Percentiles rank a stretch among this genome's conserved stretches.
Evolutionary conservation across 169 alveolate genomes (phyloP).

Genomic region (Plasmodium cynomolgi): DNA sequence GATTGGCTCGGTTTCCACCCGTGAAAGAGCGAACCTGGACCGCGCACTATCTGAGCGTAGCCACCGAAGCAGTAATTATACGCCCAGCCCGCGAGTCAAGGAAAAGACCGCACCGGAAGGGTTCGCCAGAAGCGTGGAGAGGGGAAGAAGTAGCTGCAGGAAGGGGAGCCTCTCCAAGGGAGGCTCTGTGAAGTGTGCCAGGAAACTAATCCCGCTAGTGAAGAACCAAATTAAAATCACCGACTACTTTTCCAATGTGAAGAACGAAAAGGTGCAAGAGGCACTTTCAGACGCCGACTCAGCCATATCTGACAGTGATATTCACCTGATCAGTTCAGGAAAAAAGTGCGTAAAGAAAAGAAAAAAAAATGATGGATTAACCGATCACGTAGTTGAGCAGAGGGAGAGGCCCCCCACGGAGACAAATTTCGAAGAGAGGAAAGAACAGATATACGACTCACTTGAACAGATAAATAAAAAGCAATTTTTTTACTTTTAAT

Average conservation of each 20-base stretch:
- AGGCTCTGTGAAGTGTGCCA: slow-evolving; percentile 1
- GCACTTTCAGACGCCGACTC: slow-evolving; percentile 1
- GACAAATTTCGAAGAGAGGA: background rate
- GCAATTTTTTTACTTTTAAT: slow-evolving; percentile 64
- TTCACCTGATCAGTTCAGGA: background rate
- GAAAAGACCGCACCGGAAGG: background rate
- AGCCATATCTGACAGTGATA: background rate
- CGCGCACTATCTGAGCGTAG: background rate
- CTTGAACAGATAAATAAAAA: slow-evolving; percentile 56
- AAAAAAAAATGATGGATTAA: slow-evolving; percentile 42
- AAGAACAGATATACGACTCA: background rate
- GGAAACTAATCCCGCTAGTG: slow-evolving; percentile 41
- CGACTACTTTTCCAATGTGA: slow-evolving; percentile 50
- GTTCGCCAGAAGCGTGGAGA: background rate
- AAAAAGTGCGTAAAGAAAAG: slow-evolving; percentile 15
- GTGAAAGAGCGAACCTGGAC: background rate
- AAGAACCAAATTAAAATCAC: slow-evolving; percentile 75
- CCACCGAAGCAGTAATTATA: background rate
- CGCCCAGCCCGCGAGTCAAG: background rate
- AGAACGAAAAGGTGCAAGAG: slow-evolving; percentile 31
- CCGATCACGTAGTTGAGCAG: background rate
- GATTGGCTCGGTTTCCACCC: background rate
- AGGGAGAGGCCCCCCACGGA: background rate
- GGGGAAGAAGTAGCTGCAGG: background rate
- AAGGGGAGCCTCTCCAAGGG: background rate